Conservation (phyloP, 2,329 filamentous ascomycete genomes). For the Cordyceps javanica region DNA sequence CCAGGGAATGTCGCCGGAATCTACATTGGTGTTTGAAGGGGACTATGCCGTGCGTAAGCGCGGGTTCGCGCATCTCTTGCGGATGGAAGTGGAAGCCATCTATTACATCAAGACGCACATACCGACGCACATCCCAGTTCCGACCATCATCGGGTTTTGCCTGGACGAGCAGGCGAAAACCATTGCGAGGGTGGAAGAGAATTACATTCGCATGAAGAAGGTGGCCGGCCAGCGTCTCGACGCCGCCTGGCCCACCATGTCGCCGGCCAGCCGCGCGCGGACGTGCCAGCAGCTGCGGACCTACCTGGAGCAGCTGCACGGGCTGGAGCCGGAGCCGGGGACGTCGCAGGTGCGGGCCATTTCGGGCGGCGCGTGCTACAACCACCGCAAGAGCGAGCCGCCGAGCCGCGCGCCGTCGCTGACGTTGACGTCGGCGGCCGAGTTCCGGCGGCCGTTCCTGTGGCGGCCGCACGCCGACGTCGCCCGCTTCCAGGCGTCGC, state of each 20-base stretch:
- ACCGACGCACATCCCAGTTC: conserved; percentile 9
- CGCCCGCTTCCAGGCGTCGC: conserved; percentile 14
- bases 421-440: neutral
- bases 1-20: neutral
- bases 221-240: conserved; percentile 13
- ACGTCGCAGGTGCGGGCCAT: neutral
- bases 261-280: neutral
- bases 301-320: conserved; percentile 13
- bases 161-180: conserved; percentile 9
- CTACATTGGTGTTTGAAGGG: neutral
- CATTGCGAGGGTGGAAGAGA: neutral
- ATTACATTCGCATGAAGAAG: conserved; percentile 16
- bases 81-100: conserved; percentile 15
- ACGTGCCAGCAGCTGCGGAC: conserved; percentile 12
- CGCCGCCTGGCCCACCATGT: conserved; percentile 15
- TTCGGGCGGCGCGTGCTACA: neutral
- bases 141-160: conserved; percentile 6
- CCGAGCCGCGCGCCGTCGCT: conserved; percentile 11
- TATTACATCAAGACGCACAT: conserved; percentile 7
- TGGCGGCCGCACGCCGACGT: conserved; percentile 14
- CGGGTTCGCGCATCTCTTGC: neutral
- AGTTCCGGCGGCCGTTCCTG: conserved; percentile 11
- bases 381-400: conserved; percentile 11
- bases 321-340: conserved; percentile 4
- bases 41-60: neutral